These are phyloP conservation scores for Phytophthora europaea DNA, from an alignment of 352 stramenopile species.

Conservation along the genomic window DNA sequence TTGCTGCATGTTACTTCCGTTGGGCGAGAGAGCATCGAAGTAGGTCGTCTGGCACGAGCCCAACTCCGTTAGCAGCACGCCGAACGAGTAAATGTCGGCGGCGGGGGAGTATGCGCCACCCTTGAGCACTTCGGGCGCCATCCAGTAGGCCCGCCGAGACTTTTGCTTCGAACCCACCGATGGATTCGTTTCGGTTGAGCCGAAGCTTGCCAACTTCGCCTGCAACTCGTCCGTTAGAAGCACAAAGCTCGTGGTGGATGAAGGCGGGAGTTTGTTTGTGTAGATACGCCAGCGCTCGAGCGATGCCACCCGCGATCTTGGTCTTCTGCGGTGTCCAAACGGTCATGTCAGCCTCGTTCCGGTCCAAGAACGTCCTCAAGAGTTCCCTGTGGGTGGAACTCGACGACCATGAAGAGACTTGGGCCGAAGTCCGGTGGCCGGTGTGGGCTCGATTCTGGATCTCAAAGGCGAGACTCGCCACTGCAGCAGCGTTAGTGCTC, in stretches of 20 bases:
- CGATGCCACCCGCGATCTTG: constrained; percentile 31
- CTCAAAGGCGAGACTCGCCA: constrained; percentile 53
- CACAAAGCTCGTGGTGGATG: constrained; percentile 20
- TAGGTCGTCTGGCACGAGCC: constrained; percentile 40
- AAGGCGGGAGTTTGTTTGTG: constrained; percentile 26
- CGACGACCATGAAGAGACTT: constrained; percentile 21
- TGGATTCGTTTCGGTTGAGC: constrained; percentile 12
- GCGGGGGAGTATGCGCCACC: constrained; percentile 59
- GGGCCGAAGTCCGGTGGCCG: constrained; percentile 46
- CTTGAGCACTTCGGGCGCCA: constrained; percentile 64
- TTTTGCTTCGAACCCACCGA: constrained; percentile 17
- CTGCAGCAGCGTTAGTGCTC: constrained; percentile 19
- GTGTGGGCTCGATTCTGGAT: constrained; percentile 48
- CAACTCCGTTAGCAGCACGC: constrained; percentile 56
- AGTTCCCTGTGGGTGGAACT: constrained; percentile 29
- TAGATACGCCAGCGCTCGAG: constrained; percentile 38
- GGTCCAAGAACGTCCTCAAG: constrained; percentile 25
- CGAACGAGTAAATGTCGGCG: constrained; percentile 70
- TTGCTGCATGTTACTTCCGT: constrained; percentile 13
- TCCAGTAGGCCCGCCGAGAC: constrained; percentile 25
- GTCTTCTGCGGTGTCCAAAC: constrained; percentile 38
- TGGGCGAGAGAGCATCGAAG: constrained; percentile 19
- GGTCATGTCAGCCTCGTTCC: constrained; percentile 3
- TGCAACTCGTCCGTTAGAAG: constrained; percentile 28
- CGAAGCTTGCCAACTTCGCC: constrained; percentile 32